Evolutionary conservation across 495 filamentous ascomycete species (phyloP).

Genomic region (Tetracladium setigerum): DNA sequence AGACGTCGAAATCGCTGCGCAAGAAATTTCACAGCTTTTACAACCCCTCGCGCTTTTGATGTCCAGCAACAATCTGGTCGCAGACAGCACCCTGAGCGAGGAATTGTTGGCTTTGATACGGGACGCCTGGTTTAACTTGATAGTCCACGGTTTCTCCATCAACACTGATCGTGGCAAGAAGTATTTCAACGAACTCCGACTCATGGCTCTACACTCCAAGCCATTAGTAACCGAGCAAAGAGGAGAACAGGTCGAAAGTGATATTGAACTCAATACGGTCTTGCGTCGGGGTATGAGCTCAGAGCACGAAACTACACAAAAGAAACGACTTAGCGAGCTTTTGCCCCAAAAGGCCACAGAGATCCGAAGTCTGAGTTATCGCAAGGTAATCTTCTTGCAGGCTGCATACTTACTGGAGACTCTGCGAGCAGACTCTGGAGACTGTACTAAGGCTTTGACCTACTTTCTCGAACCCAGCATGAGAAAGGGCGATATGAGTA

Average conservation of each 20-base stretch:
- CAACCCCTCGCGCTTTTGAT: slow-evolving; percentile 73
- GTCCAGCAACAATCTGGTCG: slow-evolving; percentile 42
- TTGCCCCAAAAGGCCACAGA: slow-evolving; percentile 68
- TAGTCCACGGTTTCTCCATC: slow-evolving; percentile 82
- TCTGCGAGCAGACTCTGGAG: slow-evolving; percentile 70
- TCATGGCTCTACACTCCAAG: slow-evolving; percentile 77
- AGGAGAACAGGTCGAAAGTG: slow-evolving; percentile 83
- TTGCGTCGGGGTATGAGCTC: slow-evolving; percentile 72
- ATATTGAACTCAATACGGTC: slow-evolving; percentile 90
- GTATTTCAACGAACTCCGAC: slow-evolving; percentile 62
- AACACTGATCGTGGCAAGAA: slow-evolving; percentile 58
- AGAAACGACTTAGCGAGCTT: slow-evolving; percentile 60
- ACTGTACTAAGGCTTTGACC: slow-evolving; percentile 76
- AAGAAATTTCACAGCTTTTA: slow-evolving; percentile 77
- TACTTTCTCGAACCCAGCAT: slow-evolving; percentile 92
- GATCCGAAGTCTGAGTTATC: slow-evolving; percentile 72
- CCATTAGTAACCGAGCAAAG: slow-evolving; percentile 77
- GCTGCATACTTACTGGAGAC: slow-evolving; percentile 80
- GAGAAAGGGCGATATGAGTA: slow-evolving; percentile 67
- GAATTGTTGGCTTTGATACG: slow-evolving; percentile 63
- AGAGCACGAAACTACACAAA: slow-evolving; percentile 72
- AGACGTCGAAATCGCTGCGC: slow-evolving; percentile 69
- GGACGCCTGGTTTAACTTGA: slow-evolving; percentile 96
- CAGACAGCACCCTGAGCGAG: slow-evolving; percentile 45
- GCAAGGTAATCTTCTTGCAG: slow-evolving; percentile 84